Conservation (phyloP, 176 grass and related monocot species). For the Alloteropsis semialata region DNA sequence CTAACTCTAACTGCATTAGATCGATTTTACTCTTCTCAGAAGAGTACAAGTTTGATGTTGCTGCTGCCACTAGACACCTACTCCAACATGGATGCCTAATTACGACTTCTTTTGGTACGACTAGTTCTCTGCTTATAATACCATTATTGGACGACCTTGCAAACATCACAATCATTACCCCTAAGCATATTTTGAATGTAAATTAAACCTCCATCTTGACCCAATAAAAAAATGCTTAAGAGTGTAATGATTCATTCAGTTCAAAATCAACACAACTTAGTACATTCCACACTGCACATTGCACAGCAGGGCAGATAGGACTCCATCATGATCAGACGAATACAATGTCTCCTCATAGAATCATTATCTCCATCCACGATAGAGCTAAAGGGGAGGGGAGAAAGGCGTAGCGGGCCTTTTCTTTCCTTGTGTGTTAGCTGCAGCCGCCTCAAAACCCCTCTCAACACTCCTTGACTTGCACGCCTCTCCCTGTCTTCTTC, state of each 20-base stretch:
- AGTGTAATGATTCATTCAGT: background rate
- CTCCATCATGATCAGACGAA: constrained; percentile 8
- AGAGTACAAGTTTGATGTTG: too few relatives aligned
- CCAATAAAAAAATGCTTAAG: background rate
- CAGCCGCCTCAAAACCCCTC: constrained; percentile 36
- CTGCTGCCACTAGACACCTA: background rate
- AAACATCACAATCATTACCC: background rate
- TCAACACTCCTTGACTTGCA: constrained; percentile 37
- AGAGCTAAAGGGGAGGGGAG: background rate
- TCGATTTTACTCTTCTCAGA: background rate
- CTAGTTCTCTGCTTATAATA: background rate
- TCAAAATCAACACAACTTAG: background rate
- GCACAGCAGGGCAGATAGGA: background rate
- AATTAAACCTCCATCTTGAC: background rate
- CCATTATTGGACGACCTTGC: background rate
- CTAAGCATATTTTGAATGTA: background rate
- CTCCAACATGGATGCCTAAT: background rate
- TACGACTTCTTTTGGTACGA: too few relatives aligned
- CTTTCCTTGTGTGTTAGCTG: constrained; percentile 24
- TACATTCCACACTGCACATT: background rate
- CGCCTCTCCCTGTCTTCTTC: constrained; percentile 12
- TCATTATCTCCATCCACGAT: constrained; percentile 29
- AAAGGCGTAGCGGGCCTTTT: background rate
- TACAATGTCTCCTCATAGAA: constrained; percentile 23
- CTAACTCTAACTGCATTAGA: background rate